phyloP scores from a whole-genome alignment of 331 rosid genomes.

The Acacia concinna region DNA sequence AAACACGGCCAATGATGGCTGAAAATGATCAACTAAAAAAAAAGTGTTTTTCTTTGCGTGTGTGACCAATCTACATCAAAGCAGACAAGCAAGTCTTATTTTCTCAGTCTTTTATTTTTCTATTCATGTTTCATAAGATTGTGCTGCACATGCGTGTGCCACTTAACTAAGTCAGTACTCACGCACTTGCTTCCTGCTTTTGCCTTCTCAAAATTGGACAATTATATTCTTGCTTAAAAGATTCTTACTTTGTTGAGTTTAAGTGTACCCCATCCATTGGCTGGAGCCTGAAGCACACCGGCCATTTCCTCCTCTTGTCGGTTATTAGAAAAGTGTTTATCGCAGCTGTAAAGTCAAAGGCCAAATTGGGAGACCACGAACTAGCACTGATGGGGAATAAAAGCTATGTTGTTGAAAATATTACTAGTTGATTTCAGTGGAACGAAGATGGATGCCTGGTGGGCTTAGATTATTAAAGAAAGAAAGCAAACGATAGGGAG shows the following conservation, averaged over 20 bases:
- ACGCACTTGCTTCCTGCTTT: neutral
- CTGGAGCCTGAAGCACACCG: slow-evolving; percentile 21
- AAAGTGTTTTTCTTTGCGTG: slow-evolving; percentile 26
- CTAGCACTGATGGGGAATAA: neutral
- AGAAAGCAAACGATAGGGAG: slow-evolving; percentile 36
- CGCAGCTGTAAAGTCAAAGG: slow-evolving; percentile 47
- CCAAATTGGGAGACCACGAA: slow-evolving; percentile 21
- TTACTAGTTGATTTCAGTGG: slow-evolving; percentile 24
- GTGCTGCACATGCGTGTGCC: slow-evolving; percentile 52
- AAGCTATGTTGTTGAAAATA: neutral
- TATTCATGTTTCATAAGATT: slow-evolving; percentile 30
- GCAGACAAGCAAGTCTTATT: slow-evolving; percentile 32
- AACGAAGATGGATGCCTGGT: slow-evolving; percentile 28
- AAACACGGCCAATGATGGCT: slow-evolving; percentile 45
- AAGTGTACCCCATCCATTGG: slow-evolving; percentile 9
- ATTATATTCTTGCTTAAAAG: neutral
- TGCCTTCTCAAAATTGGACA: neutral
- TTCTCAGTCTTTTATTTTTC: slow-evolving; percentile 9
- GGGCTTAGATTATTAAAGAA: slow-evolving; percentile 26
- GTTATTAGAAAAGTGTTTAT: slow-evolving; percentile 16
- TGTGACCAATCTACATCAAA: slow-evolving; percentile 50
- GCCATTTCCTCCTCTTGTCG: neutral
- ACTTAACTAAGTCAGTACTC: slow-evolving; percentile 1
- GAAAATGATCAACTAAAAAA: slow-evolving; percentile 38
- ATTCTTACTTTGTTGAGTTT: neutral